These are phyloP conservation scores for Alternaria ventricosa DNA, from an alignment of 2,329 filamentous ascomycete species.

Conservation along the genomic window DNA sequence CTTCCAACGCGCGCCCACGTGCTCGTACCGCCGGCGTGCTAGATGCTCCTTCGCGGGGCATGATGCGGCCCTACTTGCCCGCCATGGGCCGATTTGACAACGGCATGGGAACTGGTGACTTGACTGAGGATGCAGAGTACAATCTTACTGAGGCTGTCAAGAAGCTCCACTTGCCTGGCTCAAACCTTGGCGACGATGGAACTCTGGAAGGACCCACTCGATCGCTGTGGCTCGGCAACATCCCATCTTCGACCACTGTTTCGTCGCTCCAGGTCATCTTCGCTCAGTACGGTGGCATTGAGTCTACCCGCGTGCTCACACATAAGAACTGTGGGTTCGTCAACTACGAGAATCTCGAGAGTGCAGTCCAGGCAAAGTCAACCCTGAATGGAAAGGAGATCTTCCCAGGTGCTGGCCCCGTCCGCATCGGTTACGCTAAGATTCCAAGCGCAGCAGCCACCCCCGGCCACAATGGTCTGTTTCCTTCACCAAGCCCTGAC, in stretches of 20 bases:
- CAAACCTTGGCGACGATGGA: constrained; percentile 76
- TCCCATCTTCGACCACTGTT: constrained; percentile 94
- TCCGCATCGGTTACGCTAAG: constrained; percentile 97
- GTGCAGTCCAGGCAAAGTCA: constrained; percentile 85
- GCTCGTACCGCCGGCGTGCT: constrained; percentile 91
- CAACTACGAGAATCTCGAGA: constrained; percentile 92
- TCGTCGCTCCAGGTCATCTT: constrained; percentile 96
- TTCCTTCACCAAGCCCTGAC: constrained; percentile 90
- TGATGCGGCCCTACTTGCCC: constrained; percentile 74
- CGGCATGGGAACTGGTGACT: constrained; percentile 75
- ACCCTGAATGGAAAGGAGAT: constrained; percentile 96
- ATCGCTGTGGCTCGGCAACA: constrained; percentile 95
- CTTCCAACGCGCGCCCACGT: constrained; percentile 80
- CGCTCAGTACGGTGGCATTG: constrained; percentile 86
- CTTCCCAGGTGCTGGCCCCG: constrained; percentile 92
- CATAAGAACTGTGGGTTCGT: constrained; percentile 99
- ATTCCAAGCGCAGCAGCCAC: constrained; percentile 88
- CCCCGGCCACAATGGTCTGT: constrained; percentile 85
- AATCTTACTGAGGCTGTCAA: constrained; percentile 84
- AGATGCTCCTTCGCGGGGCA: constrained; percentile 73
- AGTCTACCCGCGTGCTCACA: constrained; percentile 90
- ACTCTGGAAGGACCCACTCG: constrained; percentile 88
- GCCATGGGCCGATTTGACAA: constrained; percentile 63
- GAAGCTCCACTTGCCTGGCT: constrained; percentile 64
- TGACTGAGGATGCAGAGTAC: constrained; percentile 79